Evolutionary conservation across 2,329 filamentous ascomycete species (phyloP).

Genomic region (Xylaria sp.): DNA sequence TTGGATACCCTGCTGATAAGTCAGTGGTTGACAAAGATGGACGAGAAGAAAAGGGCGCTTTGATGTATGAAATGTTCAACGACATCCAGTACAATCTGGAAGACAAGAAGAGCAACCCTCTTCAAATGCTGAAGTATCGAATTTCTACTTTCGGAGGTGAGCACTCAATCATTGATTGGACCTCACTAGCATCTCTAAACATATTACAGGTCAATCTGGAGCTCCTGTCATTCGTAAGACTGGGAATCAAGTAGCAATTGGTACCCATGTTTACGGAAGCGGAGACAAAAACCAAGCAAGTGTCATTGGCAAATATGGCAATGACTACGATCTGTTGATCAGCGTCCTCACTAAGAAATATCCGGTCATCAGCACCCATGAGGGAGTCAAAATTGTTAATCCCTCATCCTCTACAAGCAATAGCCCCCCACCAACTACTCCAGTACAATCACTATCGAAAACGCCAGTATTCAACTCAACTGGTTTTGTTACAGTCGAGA

Average conservation of each 20-base stretch:
- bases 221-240: constrained; percentile 16
- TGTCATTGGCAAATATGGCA: constrained; percentile 13
- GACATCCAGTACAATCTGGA: constrained; percentile 19
- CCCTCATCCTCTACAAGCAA: background rate
- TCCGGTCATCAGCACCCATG: background rate
- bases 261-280: constrained; percentile 12
- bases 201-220: constrained; percentile 15
- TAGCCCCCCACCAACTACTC: background rate
- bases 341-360: background rate
- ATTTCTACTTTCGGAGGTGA: constrained; percentile 21
- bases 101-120: constrained; percentile 17
- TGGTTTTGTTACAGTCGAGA: background rate
- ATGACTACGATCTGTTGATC: constrained; percentile 14
- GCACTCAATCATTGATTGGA: background rate
- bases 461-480: background rate
- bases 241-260: constrained; percentile 6
- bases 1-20: constrained; percentile 18
- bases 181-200: background rate
- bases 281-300: constrained; percentile 21
- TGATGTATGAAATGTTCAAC: constrained; percentile 24
- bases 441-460: background rate
- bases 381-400: constrained; percentile 5
- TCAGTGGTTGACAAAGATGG: constrained; percentile 3
- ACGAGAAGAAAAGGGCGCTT: constrained; percentile 13
- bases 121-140: constrained; percentile 22